phyloP scores from a whole-genome alignment of 176 grass and related monocot genomes.

The Otatea glauca region DNA sequence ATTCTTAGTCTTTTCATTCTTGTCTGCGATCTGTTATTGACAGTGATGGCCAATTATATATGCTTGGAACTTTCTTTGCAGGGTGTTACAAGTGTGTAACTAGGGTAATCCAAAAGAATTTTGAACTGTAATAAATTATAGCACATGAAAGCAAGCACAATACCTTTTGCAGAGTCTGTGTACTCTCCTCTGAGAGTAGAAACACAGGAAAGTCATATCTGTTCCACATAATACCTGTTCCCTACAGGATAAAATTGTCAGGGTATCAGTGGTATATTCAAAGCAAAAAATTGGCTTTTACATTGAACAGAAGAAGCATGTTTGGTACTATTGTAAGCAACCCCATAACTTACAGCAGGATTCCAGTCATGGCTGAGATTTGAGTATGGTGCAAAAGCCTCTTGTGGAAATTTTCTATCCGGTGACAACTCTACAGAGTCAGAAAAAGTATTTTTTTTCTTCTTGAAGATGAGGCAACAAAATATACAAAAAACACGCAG shows the following conservation, averaged over 20 bases:
- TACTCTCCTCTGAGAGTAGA: slow-evolving; percentile 75
- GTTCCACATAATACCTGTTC: slow-evolving; percentile 94
- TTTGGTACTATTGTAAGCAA: slow-evolving; percentile 35
- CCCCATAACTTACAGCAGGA: slow-evolving; percentile 76
- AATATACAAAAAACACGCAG: slow-evolving; percentile 5
- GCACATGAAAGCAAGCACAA: background rate
- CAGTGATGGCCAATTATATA: slow-evolving; percentile 30
- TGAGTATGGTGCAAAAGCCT: slow-evolving; percentile 84
- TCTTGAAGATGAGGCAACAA: slow-evolving; percentile 17
- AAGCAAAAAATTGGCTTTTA: slow-evolving; percentile 5
- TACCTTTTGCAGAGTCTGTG: slow-evolving; percentile 72
- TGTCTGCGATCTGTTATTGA: slow-evolving; percentile 59
- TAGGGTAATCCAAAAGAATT: slow-evolving; percentile 6
- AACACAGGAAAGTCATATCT: slow-evolving; percentile 89
- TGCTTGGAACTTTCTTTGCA: background rate
- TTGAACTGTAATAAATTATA: background rate
- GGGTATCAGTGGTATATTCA: slow-evolving; percentile 34
- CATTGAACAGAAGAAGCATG: background rate
- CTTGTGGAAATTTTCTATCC: slow-evolving; percentile 93
- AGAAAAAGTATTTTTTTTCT: slow-evolving; percentile 24
- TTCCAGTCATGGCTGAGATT: slow-evolving; percentile 93
- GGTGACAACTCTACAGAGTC: slow-evolving; percentile 75
- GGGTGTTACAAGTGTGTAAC: background rate
- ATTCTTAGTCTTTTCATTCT: slow-evolving; percentile 57
- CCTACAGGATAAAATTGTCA: slow-evolving; percentile 64